Percentiles rank a stretch among this genome's conserved stretches.
Conservation (phyloP, 139 green algal genomes). For the Micractinium conductrix region DNA sequence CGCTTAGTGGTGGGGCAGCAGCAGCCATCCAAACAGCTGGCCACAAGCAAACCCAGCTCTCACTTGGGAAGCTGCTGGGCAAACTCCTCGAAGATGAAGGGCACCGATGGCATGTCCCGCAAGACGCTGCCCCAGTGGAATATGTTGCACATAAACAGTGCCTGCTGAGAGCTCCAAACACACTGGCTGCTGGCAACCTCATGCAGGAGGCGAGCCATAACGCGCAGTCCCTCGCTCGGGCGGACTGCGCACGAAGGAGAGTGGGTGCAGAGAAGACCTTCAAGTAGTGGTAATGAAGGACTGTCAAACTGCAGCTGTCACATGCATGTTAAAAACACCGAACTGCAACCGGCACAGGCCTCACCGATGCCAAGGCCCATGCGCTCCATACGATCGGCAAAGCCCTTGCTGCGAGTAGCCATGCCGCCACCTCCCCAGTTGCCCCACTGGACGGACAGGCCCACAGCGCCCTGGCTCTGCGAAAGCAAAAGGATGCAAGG, state of each 20-base stretch:
- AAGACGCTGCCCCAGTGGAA: conserved; percentile 31
- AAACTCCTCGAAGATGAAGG: conserved; percentile 39
- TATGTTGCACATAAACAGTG: conserved; percentile 20
- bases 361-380: conserved; percentile 75
- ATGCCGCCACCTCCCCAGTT: conserved; percentile 61
- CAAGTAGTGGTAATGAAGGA: neutral
- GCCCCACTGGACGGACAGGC: conserved; percentile 57
- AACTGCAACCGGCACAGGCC: neutral
- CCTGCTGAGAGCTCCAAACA: conserved; percentile 19
- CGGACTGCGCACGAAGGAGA: neutral
- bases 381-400: conserved; percentile 55
- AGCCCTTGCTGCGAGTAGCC: conserved; percentile 42
- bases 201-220: conserved; percentile 44
- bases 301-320: neutral
- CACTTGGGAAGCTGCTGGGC: no score
- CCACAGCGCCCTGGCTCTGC: neutral
- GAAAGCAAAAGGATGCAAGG: no score
- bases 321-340: neutral
- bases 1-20: no score
- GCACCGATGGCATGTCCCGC: conserved; percentile 4
- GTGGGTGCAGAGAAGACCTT: neutral
- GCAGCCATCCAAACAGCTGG: no score
- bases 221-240: conserved; percentile 54
- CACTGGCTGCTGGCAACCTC: neutral
- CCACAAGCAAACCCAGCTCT: no score